These are phyloP conservation scores for Ailanthus altissimus DNA, from an alignment of 345 rosid genomes.

Conservation along the genomic window DNA sequence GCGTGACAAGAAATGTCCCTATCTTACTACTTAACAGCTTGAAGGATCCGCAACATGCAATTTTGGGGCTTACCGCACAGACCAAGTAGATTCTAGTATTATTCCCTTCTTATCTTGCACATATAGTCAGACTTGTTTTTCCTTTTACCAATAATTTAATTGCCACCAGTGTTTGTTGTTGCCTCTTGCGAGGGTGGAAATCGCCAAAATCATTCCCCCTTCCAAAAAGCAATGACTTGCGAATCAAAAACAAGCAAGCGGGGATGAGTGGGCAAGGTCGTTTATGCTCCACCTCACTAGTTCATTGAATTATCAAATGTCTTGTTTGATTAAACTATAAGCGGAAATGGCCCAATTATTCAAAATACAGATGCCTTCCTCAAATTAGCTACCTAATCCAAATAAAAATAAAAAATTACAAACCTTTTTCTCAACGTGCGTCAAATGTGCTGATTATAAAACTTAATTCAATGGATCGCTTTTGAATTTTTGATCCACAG, in stretches of 20 bases:
- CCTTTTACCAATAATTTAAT: neutral
- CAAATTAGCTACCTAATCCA: neutral
- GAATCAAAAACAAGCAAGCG: neutral
- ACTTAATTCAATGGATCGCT: neutral
- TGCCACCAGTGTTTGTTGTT: neutral
- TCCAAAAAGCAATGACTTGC: no score
- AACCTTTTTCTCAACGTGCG: neutral
- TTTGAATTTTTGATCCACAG: neutral
- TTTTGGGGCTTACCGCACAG: neutral
- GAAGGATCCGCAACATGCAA: neutral
- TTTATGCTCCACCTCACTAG: neutral
- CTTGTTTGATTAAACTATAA: neutral
- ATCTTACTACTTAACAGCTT: neutral
- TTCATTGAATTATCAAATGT: no score
- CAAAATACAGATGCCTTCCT: neutral
- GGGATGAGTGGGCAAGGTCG: neutral
- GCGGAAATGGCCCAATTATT: neutral
- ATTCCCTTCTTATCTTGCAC: neutral
- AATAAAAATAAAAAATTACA: neutral
- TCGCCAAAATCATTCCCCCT: neutral
- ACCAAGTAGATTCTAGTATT: neutral
- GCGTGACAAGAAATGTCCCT: neutral
- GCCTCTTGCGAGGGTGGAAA: no score
- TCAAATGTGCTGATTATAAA: neutral
- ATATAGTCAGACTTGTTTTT: neutral